These are phyloP conservation scores for Saccharomyces hybrid DNA, from an alignment of 1,139 yeast genomes.

Conservation along the genomic window DNA sequence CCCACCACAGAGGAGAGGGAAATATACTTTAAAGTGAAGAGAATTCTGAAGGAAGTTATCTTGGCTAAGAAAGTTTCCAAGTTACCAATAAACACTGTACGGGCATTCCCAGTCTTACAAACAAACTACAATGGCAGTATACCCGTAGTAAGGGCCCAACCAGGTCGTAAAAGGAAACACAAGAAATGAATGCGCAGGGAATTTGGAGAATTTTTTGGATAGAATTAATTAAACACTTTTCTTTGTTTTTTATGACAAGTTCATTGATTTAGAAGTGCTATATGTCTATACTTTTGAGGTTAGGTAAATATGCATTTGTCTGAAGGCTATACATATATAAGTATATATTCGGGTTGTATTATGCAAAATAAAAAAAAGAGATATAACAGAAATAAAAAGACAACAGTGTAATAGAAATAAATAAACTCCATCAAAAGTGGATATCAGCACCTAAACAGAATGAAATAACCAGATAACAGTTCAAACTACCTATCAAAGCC, in stretches of 20 bases:
- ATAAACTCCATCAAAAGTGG: constrained; percentile 33
- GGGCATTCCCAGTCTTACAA: constrained; percentile 56
- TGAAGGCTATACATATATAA: not conserved
- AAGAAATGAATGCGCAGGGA: constrained; percentile 21
- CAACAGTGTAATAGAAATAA: not conserved
- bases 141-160: constrained; percentile 50
- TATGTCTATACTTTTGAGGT: not conserved
- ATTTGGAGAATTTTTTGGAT: constrained; percentile 2
- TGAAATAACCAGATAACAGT: constrained; percentile 61
- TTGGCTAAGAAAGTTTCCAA: constrained; percentile 22
- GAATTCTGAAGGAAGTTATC: constrained; percentile 43
- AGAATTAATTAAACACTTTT: not conserved
- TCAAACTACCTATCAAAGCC: constrained; percentile 62
- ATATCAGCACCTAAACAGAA: constrained; percentile 68
- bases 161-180: constrained; percentile 30
- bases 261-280: not conserved
- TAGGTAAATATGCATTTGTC: constrained; percentile 2
- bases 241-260: not conserved
- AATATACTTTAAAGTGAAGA: constrained; percentile 44
- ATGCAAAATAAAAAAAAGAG: constrained; percentile 4
- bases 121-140: constrained; percentile 72
- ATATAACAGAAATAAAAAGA: not conserved
- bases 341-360: constrained; percentile 1
- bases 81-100: constrained; percentile 28
- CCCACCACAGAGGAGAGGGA: constrained; percentile 43